These are phyloP conservation scores for Helianthus annuus DNA, from an alignment of 129 eudicot species.

Conservation along the genomic window DNA sequence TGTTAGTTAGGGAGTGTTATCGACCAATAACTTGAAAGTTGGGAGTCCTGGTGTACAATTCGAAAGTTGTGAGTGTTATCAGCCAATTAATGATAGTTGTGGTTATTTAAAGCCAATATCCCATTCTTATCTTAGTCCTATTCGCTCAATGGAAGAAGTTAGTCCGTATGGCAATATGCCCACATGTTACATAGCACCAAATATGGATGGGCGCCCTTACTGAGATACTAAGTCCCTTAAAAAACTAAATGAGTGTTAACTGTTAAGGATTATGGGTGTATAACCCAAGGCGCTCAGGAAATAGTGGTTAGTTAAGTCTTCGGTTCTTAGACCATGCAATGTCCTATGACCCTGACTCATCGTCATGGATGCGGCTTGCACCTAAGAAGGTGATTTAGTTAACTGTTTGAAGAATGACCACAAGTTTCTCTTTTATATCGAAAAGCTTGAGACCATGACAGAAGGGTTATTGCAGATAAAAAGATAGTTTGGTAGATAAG, in stretches of 20 bases:
- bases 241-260: slow-evolving; percentile 43
- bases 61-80: too few species aligned
- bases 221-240: slow-evolving; percentile 53
- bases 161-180: slow-evolving; percentile 56
- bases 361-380: slow-evolving; percentile 83
- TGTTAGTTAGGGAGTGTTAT: too few species aligned
- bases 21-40: too few species aligned
- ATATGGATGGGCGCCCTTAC: slow-evolving; percentile 63
- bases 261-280: neutral
- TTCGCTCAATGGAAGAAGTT: slow-evolving; percentile 76
- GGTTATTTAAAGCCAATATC: too few species aligned
- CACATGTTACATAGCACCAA: slow-evolving; percentile 77
- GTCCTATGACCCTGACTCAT: slow-evolving; percentile 11
- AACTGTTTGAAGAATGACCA: slow-evolving; percentile 47
- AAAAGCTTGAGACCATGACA: slow-evolving; percentile 75
- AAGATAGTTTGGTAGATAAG: slow-evolving; percentile 71
- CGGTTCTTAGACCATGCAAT: slow-evolving; percentile 38
- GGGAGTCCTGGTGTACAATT: too few species aligned
- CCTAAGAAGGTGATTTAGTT: slow-evolving; percentile 31
- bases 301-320: slow-evolving; percentile 54
- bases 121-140: slow-evolving; percentile 29
- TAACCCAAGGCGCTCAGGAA: slow-evolving; percentile 42
- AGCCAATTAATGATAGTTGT: too few species aligned
- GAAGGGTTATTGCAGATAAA: slow-evolving; percentile 78
- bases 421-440: slow-evolving; percentile 39